Percentiles rank a stretch among this genome's conserved stretches.
These are phyloP conservation scores for Solanum peruvianum DNA, from an alignment of 257 asterid species.

Conservation along the genomic window DNA sequence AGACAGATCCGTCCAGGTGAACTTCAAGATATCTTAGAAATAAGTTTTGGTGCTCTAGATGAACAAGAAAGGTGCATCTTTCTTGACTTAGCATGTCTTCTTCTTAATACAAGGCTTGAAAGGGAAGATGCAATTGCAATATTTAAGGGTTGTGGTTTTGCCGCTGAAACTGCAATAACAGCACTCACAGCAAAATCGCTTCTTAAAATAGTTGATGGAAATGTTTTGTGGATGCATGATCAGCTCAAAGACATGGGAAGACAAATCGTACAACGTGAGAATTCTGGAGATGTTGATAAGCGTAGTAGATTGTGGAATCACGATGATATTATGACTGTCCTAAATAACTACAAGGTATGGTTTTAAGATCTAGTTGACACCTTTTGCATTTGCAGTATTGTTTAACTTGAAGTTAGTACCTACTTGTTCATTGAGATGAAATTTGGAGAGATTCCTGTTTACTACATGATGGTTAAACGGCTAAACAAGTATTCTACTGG, in stretches of 20 bases:
- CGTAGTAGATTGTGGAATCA: slow-evolving; percentile 23
- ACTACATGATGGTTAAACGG: background rate
- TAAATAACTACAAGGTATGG: slow-evolving; percentile 12
- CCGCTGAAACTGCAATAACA: slow-evolving; percentile 10
- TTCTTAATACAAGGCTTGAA: slow-evolving; percentile 9
- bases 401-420: background rate
- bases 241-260: slow-evolving; percentile 29
- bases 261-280: slow-evolving; percentile 12
- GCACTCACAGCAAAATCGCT: slow-evolving; percentile 13
- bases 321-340: slow-evolving; percentile 2
- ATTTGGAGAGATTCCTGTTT: background rate
- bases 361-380: background rate
- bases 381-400: background rate
- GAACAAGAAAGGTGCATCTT: slow-evolving; percentile 15
- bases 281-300: slow-evolving; percentile 6
- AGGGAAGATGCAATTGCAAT: slow-evolving; percentile 15
- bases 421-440: background rate
- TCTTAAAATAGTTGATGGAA: slow-evolving; percentile 10
- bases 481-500: background rate
- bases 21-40: slow-evolving; percentile 12
- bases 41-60: slow-evolving; percentile 19
- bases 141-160: slow-evolving; percentile 18
- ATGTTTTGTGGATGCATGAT: slow-evolving; percentile 27
- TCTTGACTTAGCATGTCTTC: slow-evolving; percentile 24
- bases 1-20: slow-evolving; percentile 13